Base-by-base conservation (phyloP, 305 asterid genomes). In the Fraxinus velutina region DNA sequence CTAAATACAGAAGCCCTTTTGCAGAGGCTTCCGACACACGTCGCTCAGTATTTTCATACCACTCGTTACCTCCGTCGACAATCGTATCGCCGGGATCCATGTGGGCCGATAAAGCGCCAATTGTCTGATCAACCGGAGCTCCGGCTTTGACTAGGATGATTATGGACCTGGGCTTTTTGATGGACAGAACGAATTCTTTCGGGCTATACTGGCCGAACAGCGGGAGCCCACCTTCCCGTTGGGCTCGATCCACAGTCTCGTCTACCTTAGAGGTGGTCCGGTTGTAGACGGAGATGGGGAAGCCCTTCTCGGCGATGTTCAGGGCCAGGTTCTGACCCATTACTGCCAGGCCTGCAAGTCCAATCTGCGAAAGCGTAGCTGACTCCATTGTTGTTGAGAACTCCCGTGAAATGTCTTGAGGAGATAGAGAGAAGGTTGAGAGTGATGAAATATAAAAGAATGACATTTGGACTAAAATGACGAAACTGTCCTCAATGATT, bases 291-390 rank as follows among this genome's bases (percentile, higher is more conserved):
- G 97, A 93, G 85, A 94, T 93, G 0, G 97, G 97, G 85, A 94
- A 94, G 1, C 97, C 97, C 78, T 94, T 92, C 77, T 94, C 95
- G 42, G 98, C 97, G 39, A 94, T 90, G 92, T 94, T 94, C 19
- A 93, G 86, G 36, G 97, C 97, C 1, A 94, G 77, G 85, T 93
- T 93, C 50, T 94, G 97, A n/a, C 98, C 97, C 97, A 93, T 94
- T 0, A 94, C 97, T 6, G 97, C 97, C 0, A 94, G 86, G 0
- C 98, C 98, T 0, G 96, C 96, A 0, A 94, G 84, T 15, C 98
- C 98, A 75, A 94, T 93, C 36, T 91, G 91, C 1, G 97, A 93
- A 12, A 91, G 80, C 77, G 92, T 90, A 4, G 88, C 89, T 42
- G 89, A 83, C 74, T 88, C 94, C 94, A 91, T 91, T 75, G 82